A percentile compares a stretch with the other conserved stretches of the same genome.
Evolutionary conservation across 768 basidiomycete species (phyloP).

Genomic region (Pleurotus pulmonarius): DNA sequence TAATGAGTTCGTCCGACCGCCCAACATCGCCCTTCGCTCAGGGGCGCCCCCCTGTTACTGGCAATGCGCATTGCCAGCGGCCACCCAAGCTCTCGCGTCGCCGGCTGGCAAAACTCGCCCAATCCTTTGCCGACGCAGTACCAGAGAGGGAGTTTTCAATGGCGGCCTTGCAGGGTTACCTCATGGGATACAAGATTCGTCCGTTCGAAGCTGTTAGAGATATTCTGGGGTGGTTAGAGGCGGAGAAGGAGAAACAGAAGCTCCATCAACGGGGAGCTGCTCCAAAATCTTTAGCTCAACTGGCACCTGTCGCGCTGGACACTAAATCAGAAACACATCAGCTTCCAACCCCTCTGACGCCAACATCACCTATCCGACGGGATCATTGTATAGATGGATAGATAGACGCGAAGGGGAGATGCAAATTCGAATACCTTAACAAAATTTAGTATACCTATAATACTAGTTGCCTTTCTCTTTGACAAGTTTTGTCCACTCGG

Average conservation of each 20-base stretch:
- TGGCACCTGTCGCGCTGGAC: background rate
- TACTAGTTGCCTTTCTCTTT: background rate
- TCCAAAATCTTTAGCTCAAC: background rate
- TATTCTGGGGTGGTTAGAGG: slow-evolving; percentile 39
- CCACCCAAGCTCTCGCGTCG: slow-evolving; percentile 29
- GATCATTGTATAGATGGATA: background rate
- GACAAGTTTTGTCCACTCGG: slow-evolving; percentile 41
- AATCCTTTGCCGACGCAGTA: slow-evolving; percentile 43
- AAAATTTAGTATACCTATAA: background rate
- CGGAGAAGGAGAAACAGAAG: slow-evolving; percentile 23
- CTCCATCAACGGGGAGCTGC: background rate
- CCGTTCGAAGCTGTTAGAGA: slow-evolving; percentile 45
- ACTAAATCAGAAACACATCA: background rate
- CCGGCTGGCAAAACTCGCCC: slow-evolving; percentile 37
- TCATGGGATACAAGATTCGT: slow-evolving; percentile 59
- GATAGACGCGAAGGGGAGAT: background rate
- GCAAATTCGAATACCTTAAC: background rate
- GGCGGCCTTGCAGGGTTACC: slow-evolving; percentile 37
- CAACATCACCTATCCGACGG: background rate
- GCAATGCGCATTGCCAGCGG: slow-evolving; percentile 22
- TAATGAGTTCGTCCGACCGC: slow-evolving; percentile 5
- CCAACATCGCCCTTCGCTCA: slow-evolving; percentile 8
- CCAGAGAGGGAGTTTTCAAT: slow-evolving; percentile 32
- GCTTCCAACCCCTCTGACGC: background rate
- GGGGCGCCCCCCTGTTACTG: slow-evolving; percentile 12